Percentiles rank a stretch among this genome's conserved stretches.
These are phyloP conservation scores for Auricularia sp. DNA, from an alignment of 768 basidiomycete species.

Conservation along the genomic window DNA sequence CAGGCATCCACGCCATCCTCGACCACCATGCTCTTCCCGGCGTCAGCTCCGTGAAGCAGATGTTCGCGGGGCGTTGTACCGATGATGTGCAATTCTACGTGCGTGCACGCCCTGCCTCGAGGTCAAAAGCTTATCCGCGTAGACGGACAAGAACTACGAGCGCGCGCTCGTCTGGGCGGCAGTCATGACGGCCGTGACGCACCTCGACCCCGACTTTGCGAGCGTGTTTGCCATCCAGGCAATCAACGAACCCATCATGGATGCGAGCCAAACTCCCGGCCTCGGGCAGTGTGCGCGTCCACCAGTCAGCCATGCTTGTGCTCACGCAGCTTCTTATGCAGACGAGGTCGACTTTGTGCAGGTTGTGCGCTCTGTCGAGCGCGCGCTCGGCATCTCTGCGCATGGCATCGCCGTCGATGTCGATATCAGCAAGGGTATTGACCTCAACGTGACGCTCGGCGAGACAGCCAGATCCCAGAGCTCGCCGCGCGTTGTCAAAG, in stretches of 20 bases:
- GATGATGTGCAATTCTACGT: conserved; percentile 65
- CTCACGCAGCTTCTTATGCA: conserved; percentile 16
- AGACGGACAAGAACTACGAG: conserved; percentile 66
- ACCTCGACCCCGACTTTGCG: conserved; percentile 56
- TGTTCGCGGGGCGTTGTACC: conserved; percentile 60
- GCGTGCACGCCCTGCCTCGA: conserved; percentile 12
- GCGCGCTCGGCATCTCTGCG: conserved; percentile 41
- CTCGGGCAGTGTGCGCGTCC: conserved; percentile 53
- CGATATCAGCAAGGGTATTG: conserved; percentile 9
- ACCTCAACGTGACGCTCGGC: conserved; percentile 29
- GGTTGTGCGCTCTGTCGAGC: conserved; percentile 56
- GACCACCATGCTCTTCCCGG: conserved; percentile 67
- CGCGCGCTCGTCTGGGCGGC: conserved; percentile 75
- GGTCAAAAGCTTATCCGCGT: background rate
- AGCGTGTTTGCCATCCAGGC: conserved; percentile 66
- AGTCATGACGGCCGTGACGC: conserved; percentile 65
- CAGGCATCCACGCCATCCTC: conserved; percentile 58
- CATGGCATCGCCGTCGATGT: background rate
- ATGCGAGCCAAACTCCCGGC: conserved; percentile 55
- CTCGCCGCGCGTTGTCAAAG: conserved; percentile 24
- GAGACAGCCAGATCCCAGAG: conserved; percentile 10
- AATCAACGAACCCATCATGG: conserved; percentile 69
- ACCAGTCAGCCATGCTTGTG: background rate
- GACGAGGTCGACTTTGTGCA: conserved; percentile 64
- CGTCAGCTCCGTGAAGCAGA: conserved; percentile 48